phyloP scores from a whole-genome alignment of 2,329 filamentous ascomycete genomes.

The Verticillium longisporum region DNA sequence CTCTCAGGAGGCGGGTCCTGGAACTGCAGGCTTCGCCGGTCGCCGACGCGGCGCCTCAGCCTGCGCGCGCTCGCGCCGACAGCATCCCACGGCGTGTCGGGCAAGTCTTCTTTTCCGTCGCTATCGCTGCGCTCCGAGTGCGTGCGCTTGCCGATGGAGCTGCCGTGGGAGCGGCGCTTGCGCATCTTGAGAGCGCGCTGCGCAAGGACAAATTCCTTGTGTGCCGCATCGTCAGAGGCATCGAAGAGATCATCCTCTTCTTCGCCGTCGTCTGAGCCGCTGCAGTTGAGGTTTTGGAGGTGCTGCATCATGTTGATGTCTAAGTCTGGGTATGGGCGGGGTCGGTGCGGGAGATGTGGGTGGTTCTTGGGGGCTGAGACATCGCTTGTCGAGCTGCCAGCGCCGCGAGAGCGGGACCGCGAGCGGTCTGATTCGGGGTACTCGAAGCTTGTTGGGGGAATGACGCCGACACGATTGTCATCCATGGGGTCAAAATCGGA shows the following conservation, averaged over 20 bases:
- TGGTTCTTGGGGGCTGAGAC: background rate
- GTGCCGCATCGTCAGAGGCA: constrained; percentile 22
- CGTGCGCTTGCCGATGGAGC: constrained; percentile 48
- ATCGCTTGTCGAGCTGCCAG: background rate
- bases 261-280: constrained; percentile 25
- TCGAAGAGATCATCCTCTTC: constrained; percentile 22
- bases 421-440: constrained; percentile 33
- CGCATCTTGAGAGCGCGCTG: constrained; percentile 36
- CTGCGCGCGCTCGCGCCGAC: constrained; percentile 41
- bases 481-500: constrained; percentile 38
- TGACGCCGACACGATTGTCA: constrained; percentile 32
- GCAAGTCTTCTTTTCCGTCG: constrained; percentile 28
- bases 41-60: constrained; percentile 36
- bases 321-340: constrained; percentile 19
- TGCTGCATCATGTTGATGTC: constrained; percentile 36
- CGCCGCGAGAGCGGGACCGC: constrained; percentile 26
- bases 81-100: constrained; percentile 26
- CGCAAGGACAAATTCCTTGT: constrained; percentile 28
- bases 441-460: constrained; percentile 40
- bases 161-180: constrained; percentile 42
- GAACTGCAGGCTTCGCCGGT: constrained; percentile 40
- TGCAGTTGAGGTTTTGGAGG: constrained; percentile 38
- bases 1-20: constrained; percentile 41
- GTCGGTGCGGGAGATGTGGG: background rate
- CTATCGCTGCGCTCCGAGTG: constrained; percentile 48